Evolutionary conservation across 495 filamentous ascomycete species (phyloP), one percentile per base, ranked within the genome.

Genomic region (Tuber melanosporum): DNA sequence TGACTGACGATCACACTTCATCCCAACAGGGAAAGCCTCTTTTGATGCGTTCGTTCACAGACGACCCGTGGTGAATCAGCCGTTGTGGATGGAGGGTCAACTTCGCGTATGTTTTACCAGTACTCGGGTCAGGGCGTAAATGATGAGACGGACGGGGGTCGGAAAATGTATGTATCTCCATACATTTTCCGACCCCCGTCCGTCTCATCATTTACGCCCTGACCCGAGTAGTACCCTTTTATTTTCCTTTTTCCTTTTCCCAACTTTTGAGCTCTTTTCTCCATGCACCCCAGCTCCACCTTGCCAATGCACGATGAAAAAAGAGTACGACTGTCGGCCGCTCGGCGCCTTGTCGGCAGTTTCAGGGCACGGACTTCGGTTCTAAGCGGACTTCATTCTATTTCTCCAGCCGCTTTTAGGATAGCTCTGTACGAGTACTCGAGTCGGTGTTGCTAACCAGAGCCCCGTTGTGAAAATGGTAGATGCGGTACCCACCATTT

Each of bases 1-100:
- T 43, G 26, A 47, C 71, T 72, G 12, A 43, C 41, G 45, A 72
- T 20, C 45, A 47, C 57, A 66, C 57, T 43, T 46, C 36, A 72
- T 46, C 71, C 41, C 71, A 46, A 43, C 22, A 76, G 74, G 74
- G 26, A 74, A 89, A 83, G 87, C 92, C 71, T 91, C 89, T 72
- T 97, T 96, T 87, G 94, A 98, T 80, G 87, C 87, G 83, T 99
- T 97, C 86, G 36, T 75, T 22, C 81, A 83, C 75, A 78, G 69
- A 57, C 76, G 81, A 44, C 80, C 81, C 5, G 75, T 80, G 17
- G 20, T 83, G 36, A 76, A 66, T 19, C 81, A 83, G 36, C 77
- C 80, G 26, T 32, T 71, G 32, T 83, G 81, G 81, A 70, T 80
- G 8, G 81, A 83, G 44, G 49, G 76, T n/a, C 52, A 80, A 49